These are phyloP conservation scores for Xylaria sp. DNA, from an alignment of 2,329 filamentous ascomycete genomes.

Conservation along the genomic window DNA sequence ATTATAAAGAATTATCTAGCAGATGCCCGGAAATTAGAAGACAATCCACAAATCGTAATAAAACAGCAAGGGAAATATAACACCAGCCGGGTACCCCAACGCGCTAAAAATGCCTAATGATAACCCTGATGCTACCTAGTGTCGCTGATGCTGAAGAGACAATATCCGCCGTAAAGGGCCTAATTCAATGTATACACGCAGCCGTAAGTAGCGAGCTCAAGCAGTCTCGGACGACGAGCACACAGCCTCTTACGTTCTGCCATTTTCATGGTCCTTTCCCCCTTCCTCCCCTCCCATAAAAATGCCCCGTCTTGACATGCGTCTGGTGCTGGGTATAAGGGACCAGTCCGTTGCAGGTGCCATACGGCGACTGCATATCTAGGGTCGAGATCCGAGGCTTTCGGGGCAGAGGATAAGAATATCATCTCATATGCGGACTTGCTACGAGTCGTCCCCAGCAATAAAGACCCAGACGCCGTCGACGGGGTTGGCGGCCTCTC, in stretches of 20 bases:
- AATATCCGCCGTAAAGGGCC: neutral
- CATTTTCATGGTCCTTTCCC: neutral
- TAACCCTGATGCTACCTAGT: conserved; percentile 15
- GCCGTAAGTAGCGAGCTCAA: conserved; percentile 40
- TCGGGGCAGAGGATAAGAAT: conserved; percentile 32
- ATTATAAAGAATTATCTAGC: conserved; percentile 1
- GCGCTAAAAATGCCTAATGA: conserved; percentile 17
- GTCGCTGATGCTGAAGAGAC: conserved; percentile 15
- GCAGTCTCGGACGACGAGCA: conserved; percentile 36
- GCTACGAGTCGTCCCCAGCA: conserved; percentile 47
- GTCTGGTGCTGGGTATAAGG: conserved; percentile 39
- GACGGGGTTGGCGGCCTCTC: conserved; percentile 24
- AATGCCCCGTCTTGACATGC: conserved; percentile 16
- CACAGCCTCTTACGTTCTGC: conserved; percentile 31
- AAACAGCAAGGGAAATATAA: neutral
- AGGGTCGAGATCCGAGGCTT: conserved; percentile 40
- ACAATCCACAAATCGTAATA: neutral
- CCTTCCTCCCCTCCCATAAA: neutral
- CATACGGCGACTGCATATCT: conserved; percentile 22
- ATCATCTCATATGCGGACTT: conserved; percentile 42
- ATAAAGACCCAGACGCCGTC: conserved; percentile 44
- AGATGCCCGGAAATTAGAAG: neutral
- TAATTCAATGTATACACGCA: conserved; percentile 10
- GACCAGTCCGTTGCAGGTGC: conserved; percentile 40
- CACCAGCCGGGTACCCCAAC: neutral